Percentiles rank a stretch among this genome's conserved stretches.
These are phyloP conservation scores for sweet orange (Citrus sinensis) DNA, from an alignment of 345 rosid genomes.

Conservation along the genomic window DVS_A1.0 CM039168.1:27174001-27174500, in stretches of 20 bases:
- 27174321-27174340: background rate
- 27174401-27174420: constrained; percentile 3
- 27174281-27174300: constrained; percentile 6
- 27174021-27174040: too few relatives aligned
- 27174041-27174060: too few relatives aligned
- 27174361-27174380: background rate
- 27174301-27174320: constrained; percentile 31
- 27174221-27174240: too few relatives aligned
- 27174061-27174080: too few relatives aligned
- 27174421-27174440: constrained; percentile 24
- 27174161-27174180: too few relatives aligned
- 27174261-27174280: constrained; percentile 11
- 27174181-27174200: background rate
- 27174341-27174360: background rate
- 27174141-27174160: too few relatives aligned
- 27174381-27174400: background rate
- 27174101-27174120: too few relatives aligned
- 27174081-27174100: too few relatives aligned
- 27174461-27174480: constrained; percentile 19
- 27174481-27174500: background rate
- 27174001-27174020: too few relatives aligned
- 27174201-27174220: background rate
- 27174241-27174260: background rate
- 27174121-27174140: too few relatives aligned
- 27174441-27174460: constrained; percentile 20